These are phyloP conservation scores for Stenogyne calaminthoides DNA, from an alignment of 305 asterid genomes.

Conservation along the genomic window DNA sequence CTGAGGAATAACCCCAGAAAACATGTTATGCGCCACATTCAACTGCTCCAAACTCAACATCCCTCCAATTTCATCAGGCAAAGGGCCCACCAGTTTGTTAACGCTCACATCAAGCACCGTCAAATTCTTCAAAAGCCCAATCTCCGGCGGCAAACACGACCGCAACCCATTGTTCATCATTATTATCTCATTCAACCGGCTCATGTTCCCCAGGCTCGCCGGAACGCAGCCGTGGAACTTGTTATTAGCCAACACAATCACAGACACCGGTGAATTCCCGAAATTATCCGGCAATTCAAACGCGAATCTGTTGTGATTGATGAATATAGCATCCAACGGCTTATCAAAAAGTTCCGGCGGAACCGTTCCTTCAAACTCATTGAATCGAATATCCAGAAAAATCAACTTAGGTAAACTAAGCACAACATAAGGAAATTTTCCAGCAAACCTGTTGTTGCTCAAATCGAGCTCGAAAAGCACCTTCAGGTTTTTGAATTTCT, in stretches of 20 bases:
- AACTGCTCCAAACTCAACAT: constrained; percentile 74
- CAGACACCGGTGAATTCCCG: constrained; percentile 89
- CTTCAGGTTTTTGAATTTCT: constrained; percentile 53
- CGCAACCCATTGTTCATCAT: constrained; percentile 67
- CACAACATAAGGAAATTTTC: constrained; percentile 77
- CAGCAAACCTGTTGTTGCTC: constrained; percentile 88
- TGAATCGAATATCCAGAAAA: constrained; percentile 66
- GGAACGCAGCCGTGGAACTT: constrained; percentile 82
- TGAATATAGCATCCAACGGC: constrained; percentile 78
- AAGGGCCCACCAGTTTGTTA: constrained; percentile 58
- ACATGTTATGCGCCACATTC: constrained; percentile 66
- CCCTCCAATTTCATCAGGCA: constrained; percentile 63
- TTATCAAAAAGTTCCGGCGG: constrained; percentile 68
- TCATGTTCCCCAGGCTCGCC: constrained; percentile 75
- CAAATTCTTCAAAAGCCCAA: constrained; percentile 66
- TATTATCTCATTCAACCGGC: constrained; percentile 61
- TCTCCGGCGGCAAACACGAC: constrained; percentile 77
- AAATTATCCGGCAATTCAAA: constrained; percentile 81
- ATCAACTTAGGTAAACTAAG: constrained; percentile 56
- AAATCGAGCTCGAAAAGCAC: constrained; percentile 69
- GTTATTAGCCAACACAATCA: constrained; percentile 73
- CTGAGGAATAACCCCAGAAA: constrained; percentile 55
- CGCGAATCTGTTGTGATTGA: constrained; percentile 71
- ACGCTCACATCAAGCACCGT: constrained; percentile 72
- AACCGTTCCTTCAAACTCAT: constrained; percentile 84